Conservation (phyloP, 2,329 filamentous ascomycete species). For the Colletotrichum sublineola region DNA sequence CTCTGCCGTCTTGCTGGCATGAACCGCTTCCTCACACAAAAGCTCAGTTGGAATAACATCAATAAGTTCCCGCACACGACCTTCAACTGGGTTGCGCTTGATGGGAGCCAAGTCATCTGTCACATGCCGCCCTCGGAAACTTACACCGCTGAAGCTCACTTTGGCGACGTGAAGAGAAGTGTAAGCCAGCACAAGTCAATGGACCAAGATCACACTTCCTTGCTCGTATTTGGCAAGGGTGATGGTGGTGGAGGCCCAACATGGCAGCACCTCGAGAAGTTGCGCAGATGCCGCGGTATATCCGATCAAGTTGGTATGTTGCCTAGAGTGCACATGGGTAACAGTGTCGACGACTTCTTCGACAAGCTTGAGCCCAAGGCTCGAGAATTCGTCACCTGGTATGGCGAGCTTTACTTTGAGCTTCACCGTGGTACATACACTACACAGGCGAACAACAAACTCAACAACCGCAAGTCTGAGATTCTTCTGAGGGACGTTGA, state of each 20-base stretch:
- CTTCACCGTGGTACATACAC: constrained; percentile 97
- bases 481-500: constrained; percentile 89
- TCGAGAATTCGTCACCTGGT: constrained; percentile 90
- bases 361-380: constrained; percentile 85
- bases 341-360: constrained; percentile 95
- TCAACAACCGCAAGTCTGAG: constrained; percentile 90
- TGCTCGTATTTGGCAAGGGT: constrained; percentile 96
- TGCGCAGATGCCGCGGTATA: constrained; percentile 90
- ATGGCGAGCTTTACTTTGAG: constrained; percentile 98
- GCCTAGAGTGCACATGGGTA: constrained; percentile 89
- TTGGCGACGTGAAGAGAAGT: constrained; percentile 92
- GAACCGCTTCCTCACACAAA: constrained; percentile 97
- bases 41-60: constrained; percentile 99
- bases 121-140: constrained; percentile 98
- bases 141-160: constrained; percentile 94
- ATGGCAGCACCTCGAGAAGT: constrained; percentile 93
- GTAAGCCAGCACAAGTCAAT: constrained; percentile 94
- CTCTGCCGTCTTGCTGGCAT: constrained; percentile 95
- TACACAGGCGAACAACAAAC: constrained; percentile 97
- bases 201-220: constrained; percentile 89
- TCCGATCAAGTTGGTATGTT: constrained; percentile 87
- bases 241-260: constrained; percentile 97
- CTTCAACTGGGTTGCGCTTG: constrained; percentile 97
- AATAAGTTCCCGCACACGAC: constrained; percentile 99
- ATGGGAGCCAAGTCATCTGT: constrained; percentile 96